These are phyloP conservation scores for Claviceps digitariae DNA, from an alignment of 2,329 filamentous ascomycete species.

Conservation along the genomic window DNA sequence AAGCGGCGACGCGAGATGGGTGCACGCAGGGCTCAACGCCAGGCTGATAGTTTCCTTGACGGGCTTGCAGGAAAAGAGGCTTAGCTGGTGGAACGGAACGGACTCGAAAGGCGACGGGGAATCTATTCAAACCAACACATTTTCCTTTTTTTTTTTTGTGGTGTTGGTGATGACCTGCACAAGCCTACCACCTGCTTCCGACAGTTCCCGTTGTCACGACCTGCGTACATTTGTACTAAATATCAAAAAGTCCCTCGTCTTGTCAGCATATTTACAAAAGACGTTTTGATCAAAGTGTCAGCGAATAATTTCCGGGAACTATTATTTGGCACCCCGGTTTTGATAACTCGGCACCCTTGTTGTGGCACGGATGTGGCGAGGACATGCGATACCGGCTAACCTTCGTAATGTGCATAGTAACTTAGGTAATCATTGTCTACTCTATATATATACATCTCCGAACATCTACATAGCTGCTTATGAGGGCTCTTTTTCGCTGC, in stretches of 20 bases:
- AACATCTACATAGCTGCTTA: too few relatives aligned
- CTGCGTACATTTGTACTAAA: neutral
- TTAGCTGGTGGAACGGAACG: neutral
- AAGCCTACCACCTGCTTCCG: neutral
- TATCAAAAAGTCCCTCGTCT: neutral
- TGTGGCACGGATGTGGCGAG: too few relatives aligned
- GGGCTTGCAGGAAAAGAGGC: slow-evolving; percentile 24
- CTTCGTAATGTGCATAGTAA: too few relatives aligned
- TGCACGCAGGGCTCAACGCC: slow-evolving; percentile 45
- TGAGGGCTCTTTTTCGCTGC: too few relatives aligned
- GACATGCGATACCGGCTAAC: too few relatives aligned
- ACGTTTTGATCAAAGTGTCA: neutral
- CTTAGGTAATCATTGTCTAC: too few relatives aligned
- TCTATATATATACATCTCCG: too few relatives aligned
- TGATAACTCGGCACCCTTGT: too few relatives aligned
- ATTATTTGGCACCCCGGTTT: too few relatives aligned
- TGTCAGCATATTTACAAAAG: too few relatives aligned
- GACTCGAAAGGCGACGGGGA: neutral
- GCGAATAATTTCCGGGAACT: slow-evolving; percentile 6
- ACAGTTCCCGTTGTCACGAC: neutral
- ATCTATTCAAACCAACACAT: neutral
- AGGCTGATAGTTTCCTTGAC: slow-evolving; percentile 61
- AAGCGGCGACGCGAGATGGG: slow-evolving; percentile 48
- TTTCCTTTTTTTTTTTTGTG: neutral
- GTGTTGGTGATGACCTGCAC: neutral